Evolutionary conservation across 2,329 filamentous ascomycete species (phyloP).

Genomic region (Aspergillus ochraceoroseus): DNA sequence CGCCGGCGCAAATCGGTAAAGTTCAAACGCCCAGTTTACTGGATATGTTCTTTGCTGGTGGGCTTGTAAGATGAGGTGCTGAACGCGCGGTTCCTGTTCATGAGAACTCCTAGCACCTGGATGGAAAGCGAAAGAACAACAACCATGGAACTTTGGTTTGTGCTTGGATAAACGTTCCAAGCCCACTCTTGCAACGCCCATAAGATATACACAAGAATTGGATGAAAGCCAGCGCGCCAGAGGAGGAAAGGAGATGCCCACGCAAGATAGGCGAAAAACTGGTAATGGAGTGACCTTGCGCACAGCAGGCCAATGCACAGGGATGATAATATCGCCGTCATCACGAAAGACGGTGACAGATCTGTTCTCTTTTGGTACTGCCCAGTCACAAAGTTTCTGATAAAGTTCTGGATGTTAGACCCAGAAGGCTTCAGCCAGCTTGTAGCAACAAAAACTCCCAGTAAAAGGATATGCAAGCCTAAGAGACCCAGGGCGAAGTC

Average conservation of each 20-base stretch:
- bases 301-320: slow-evolving; percentile 77
- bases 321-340: slow-evolving; percentile 70
- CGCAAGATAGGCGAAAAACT: slow-evolving; percentile 87
- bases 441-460: slow-evolving; percentile 60
- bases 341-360: slow-evolving; percentile 66
- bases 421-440: slow-evolving; percentile 69
- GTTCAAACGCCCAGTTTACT: slow-evolving; percentile 17
- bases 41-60: slow-evolving; percentile 21
- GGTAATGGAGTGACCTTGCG: slow-evolving; percentile 85
- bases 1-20: neutral
- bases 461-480: slow-evolving; percentile 58
- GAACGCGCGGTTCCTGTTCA: slow-evolving; percentile 32
- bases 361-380: slow-evolving; percentile 51
- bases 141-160: slow-evolving; percentile 55
- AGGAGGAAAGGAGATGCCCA: slow-evolving; percentile 85
- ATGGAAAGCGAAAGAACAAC: slow-evolving; percentile 67
- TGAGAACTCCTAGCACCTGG: slow-evolving; percentile 61
- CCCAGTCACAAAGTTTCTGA: slow-evolving; percentile 50
- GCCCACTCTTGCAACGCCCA: slow-evolving; percentile 84
- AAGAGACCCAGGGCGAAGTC: slow-evolving; percentile 66
- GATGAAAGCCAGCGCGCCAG: slow-evolving; percentile 69
- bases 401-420: slow-evolving; percentile 54
- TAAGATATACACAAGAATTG: slow-evolving; percentile 60
- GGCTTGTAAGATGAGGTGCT: slow-evolving; percentile 18
- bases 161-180: slow-evolving; percentile 92